Conservation (phyloP, 805 yeast species). For the Myxozyma mucilagina region DNA sequence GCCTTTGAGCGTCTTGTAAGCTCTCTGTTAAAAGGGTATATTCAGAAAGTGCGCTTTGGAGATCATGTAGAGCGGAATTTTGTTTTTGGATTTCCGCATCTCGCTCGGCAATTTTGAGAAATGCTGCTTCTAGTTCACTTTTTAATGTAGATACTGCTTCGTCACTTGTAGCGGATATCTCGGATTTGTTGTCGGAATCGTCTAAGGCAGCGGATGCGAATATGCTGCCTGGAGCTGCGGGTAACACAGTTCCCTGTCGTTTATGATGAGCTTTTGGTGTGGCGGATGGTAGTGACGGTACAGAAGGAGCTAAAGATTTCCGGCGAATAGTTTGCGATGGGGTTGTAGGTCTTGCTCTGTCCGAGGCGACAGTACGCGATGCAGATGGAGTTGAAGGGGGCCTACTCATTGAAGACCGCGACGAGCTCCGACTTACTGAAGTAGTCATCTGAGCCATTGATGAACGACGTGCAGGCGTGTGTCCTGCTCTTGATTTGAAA, state of each 20-base stretch:
- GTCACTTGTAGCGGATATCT: neutral
- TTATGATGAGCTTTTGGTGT: neutral
- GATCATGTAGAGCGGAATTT: slow-evolving; percentile 49
- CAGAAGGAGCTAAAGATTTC: slow-evolving; percentile 8
- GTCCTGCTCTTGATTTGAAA: neutral
- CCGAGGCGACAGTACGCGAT: slow-evolving; percentile 4
- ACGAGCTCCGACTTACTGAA: slow-evolving; percentile 8
- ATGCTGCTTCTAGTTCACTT: slow-evolving; percentile 33
- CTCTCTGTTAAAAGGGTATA: slow-evolving; percentile 5
- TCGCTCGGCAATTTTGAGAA: slow-evolving; percentile 25
- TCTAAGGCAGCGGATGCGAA: neutral
- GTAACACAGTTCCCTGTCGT: neutral
- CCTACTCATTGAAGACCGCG: slow-evolving; percentile 12
- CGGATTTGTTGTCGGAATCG: slow-evolving; percentile 4
- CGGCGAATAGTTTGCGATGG: neutral
- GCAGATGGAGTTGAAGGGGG: slow-evolving; percentile 9
- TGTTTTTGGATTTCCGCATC: slow-evolving; percentile 47
- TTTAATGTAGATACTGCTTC: slow-evolving; percentile 26
- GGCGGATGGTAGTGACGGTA: slow-evolving; percentile 2
- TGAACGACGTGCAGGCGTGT: slow-evolving; percentile 25
- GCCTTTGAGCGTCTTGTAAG: neutral
- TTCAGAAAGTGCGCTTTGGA: slow-evolving; percentile 45
- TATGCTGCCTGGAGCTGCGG: slow-evolving; percentile 8
- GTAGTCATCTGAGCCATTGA: slow-evolving; percentile 17
- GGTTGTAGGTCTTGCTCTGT: slow-evolving; percentile 1